phyloP scores from a whole-genome alignment of 345 rosid genomes.

The Gossypium longicalyx region DNA sequence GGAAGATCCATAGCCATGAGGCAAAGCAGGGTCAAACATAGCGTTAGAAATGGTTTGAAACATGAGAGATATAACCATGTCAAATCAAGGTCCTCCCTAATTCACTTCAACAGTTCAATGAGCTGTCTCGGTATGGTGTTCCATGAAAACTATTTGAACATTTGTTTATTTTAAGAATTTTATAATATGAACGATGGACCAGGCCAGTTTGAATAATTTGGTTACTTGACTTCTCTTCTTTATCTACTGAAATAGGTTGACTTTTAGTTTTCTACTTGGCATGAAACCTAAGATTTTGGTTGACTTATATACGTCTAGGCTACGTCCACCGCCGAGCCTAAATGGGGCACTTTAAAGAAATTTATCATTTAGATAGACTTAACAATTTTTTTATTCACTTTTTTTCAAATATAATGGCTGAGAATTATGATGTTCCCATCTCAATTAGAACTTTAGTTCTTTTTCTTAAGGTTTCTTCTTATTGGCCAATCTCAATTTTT shows the following conservation, averaged over 20 bases:
- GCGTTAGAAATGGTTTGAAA: neutral
- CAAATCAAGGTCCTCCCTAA: neutral
- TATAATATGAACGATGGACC: neutral
- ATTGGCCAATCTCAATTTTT: too few relatives aligned
- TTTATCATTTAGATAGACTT: neutral
- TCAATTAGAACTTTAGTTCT: neutral
- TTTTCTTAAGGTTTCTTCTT: neutral
- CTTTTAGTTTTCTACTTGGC: neutral
- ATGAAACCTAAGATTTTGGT: constrained; percentile 30
- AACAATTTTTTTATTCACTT: neutral
- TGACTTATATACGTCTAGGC: constrained; percentile 23
- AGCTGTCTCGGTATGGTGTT: constrained; percentile 10
- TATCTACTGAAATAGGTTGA: neutral
- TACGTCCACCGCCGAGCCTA: constrained; percentile 24
- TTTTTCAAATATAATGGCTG: neutral
- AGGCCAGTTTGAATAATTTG: constrained; percentile 44
- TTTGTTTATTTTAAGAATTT: neutral
- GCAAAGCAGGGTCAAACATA: neutral
- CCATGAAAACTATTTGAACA: constrained; percentile 7
- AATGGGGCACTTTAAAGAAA: constrained; percentile 9
- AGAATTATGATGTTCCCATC: constrained; percentile 2
- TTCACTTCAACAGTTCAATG: neutral
- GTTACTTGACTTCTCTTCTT: neutral
- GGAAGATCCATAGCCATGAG: too few relatives aligned
- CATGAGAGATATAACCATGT: neutral